Percentiles rank a stretch among this genome's conserved stretches.
Evolutionary conservation across 2,329 filamentous ascomycete species (phyloP).

Genomic region (Ophiocordyceps sinensis): DNA sequence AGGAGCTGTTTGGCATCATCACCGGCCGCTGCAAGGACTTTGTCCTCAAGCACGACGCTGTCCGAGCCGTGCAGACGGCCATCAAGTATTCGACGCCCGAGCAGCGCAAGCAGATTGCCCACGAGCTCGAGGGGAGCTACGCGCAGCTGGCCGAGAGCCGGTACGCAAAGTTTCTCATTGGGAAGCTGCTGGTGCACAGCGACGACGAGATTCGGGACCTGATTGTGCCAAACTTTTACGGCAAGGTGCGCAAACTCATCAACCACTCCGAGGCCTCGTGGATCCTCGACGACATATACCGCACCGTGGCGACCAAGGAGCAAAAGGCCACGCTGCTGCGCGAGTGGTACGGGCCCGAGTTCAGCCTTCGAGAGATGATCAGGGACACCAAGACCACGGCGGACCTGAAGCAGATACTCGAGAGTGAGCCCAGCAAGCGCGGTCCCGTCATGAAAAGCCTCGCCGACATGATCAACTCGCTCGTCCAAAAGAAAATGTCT

Average conservation of each 20-base stretch:
- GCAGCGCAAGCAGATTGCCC: slow-evolving; percentile 75
- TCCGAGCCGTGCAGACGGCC: slow-evolving; percentile 91
- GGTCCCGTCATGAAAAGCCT: slow-evolving; percentile 76
- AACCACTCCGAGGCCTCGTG: slow-evolving; percentile 93
- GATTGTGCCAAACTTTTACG: slow-evolving; percentile 90
- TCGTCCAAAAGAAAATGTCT: slow-evolving; percentile 92
- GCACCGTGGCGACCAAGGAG: slow-evolving; percentile 68
- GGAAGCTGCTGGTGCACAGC: slow-evolving; percentile 87
- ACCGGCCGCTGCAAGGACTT: slow-evolving; percentile 88
- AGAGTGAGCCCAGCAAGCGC: slow-evolving; percentile 69
- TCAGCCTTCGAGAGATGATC: slow-evolving; percentile 56
- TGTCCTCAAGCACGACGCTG: slow-evolving; percentile 95
- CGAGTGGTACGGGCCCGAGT: slow-evolving; percentile 96
- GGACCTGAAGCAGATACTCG: slow-evolving; percentile 63
- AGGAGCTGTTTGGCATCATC: slow-evolving; percentile 82
- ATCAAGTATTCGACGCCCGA: slow-evolving; percentile 85
- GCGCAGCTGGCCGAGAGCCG: slow-evolving; percentile 78
- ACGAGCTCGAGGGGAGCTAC: slow-evolving; percentile 75
- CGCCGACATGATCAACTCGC: slow-evolving; percentile 73
- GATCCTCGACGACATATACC: slow-evolving; percentile 96
- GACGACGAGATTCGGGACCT: slow-evolving; percentile 75
- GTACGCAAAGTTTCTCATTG: slow-evolving; percentile 95
- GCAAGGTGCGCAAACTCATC: slow-evolving; percentile 81
- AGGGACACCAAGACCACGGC: slow-evolving; percentile 41
- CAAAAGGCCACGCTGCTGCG: slow-evolving; percentile 77